These are phyloP conservation scores for Avena eriantha DNA, from an alignment of 176 grass and related monocot species.

Conservation along the genomic window DNA sequence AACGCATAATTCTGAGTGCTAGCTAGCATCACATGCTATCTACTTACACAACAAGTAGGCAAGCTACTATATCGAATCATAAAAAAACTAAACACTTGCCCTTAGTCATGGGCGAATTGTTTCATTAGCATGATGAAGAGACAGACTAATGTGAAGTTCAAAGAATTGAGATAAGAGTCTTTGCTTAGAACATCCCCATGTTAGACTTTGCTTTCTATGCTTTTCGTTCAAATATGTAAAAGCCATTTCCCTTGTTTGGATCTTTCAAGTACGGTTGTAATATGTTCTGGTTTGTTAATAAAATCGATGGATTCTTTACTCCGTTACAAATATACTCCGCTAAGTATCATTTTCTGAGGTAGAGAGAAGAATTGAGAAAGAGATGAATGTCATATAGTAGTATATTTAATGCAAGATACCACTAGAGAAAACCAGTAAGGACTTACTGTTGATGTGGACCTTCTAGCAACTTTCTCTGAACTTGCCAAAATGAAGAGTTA, in stretches of 20 bases:
- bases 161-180: background rate
- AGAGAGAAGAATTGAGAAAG: background rate
- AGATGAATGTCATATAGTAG: background rate
- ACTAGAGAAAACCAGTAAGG: background rate
- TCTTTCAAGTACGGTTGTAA: background rate
- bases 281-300: background rate
- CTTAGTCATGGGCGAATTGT: background rate
- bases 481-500: background rate
- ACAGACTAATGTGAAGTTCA: background rate
- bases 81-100: background rate
- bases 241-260: background rate
- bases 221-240: background rate
- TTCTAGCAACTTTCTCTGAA: background rate
- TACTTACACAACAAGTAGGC: background rate
- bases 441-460: background rate
- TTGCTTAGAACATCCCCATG: background rate
- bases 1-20: background rate
- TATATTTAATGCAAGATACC: background rate
- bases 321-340: background rate
- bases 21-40: background rate
- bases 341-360: background rate
- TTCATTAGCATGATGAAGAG: background rate
- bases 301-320: background rate
- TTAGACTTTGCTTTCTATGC: background rate
- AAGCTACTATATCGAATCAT: too few species aligned